Evolutionary conservation across 1,284 basidiomycete species (phyloP).

Genomic region (Gomphus bonarii): DNA sequence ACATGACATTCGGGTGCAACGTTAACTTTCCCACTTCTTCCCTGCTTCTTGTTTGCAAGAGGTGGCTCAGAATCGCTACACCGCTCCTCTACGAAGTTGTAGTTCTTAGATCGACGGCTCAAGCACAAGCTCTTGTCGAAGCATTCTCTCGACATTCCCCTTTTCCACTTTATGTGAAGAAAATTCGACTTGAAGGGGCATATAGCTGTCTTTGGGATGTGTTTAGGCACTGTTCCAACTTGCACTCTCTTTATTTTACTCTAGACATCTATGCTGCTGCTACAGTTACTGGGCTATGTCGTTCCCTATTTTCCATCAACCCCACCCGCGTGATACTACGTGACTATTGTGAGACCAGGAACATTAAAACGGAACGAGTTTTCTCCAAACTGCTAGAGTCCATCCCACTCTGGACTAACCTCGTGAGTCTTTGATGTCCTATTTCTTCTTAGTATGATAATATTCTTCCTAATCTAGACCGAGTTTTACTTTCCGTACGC

Average conservation of each 20-base stretch:
- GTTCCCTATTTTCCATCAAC: constrained; percentile 1
- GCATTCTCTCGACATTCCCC: constrained; percentile 14
- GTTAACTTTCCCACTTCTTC: background rate
- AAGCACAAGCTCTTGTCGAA: constrained; percentile 18
- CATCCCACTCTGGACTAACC: background rate
- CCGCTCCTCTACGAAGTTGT: constrained; percentile 22
- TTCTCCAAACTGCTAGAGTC: background rate
- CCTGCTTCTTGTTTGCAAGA: constrained; percentile 19
- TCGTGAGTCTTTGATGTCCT: background rate
- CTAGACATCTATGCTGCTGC: constrained; percentile 13
- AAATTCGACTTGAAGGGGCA: constrained; percentile 21
- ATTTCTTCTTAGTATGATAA: background rate
- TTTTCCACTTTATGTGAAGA: constrained; percentile 18
- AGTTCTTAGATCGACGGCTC: constrained; percentile 19
- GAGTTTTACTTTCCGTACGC: constrained; percentile 1
- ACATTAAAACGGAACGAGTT: background rate
- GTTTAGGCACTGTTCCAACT: constrained; percentile 13
- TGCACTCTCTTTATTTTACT: constrained; percentile 17
- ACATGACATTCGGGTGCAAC: background rate
- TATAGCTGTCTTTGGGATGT: constrained; percentile 17
- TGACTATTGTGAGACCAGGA: background rate
- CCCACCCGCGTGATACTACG: constrained; percentile 7
- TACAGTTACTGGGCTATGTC: constrained; percentile 5
- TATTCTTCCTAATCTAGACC: background rate
- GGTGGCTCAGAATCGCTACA: constrained; percentile 12